Base-by-base conservation (phyloP, 805 yeast species). In the Metschnikowia orientalis region DNA sequence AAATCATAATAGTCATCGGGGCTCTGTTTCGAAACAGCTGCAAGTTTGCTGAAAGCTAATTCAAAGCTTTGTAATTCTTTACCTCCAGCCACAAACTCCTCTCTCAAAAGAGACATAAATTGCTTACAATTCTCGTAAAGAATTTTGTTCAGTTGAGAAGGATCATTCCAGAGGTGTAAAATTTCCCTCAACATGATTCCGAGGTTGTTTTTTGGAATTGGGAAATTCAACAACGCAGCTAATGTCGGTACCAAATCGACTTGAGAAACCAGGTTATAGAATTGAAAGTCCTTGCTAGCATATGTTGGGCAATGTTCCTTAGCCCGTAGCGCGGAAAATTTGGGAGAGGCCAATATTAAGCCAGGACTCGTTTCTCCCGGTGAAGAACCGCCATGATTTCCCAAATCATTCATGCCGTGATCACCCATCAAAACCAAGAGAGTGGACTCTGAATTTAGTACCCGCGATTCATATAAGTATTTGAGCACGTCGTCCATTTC, bases 371-470 rank as follows among this genome's bases (percentile, higher is more conserved):
- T 90, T 56, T 92, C 99, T 2, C 96, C 95, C 0, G 70, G 3
- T 1, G 96, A 83, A 0, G 97, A 85, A 1, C 97, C 99, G 6
- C 99, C 99, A 55, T 92, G 97, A 48, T 89, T 90, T 1, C 97
- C 97, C 4, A 82, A 75, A 32, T 88, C 94, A 51, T 88, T 88
- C 97, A 89, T 89, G 3, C 97, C 97, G 56, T 89, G 97, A 48
- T 89, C 97, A 0, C 97, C 97, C 67, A 84, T 61, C 0, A 89
- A 73, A 4, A 89, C 73, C 14, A 90, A 57, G 30, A 92, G 55
- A 0, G 95, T 81, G 16, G 56, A 41, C n/a, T 53, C 44, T 13
- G 42, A 46, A 35, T 11, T 52, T 34, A 15, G 41, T 16, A 20
- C 41, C n/a, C 26, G 34, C 21, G 21, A 48, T 1, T 33, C 23